Percentiles rank a stretch among this genome's conserved stretches.
Conservation (phyloP, 495 filamentous ascomycete genomes). For the Aspergillus steynii region DNA sequence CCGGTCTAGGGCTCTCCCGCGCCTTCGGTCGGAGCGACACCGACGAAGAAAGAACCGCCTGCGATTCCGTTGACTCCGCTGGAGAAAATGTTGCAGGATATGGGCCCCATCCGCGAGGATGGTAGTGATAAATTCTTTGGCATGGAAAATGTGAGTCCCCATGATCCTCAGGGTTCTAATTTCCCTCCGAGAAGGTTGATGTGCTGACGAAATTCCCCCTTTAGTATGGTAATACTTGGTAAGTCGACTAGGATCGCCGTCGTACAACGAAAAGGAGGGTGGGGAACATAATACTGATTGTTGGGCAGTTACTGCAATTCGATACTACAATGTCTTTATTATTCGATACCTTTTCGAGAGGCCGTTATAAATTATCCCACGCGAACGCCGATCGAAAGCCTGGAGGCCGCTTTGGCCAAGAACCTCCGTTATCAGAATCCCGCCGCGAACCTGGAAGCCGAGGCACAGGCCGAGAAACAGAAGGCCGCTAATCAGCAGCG, state of each 20-base stretch:
- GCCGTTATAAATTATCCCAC: slow-evolving; percentile 89
- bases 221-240: slow-evolving; percentile 98
- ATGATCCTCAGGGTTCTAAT: slow-evolving; percentile 8
- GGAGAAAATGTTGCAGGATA: slow-evolving; percentile 78
- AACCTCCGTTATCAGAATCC: slow-evolving; percentile 49
- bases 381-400: slow-evolving; percentile 56
- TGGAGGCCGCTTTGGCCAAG: slow-evolving; percentile 48
- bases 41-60: slow-evolving; percentile 72
- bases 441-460: slow-evolving; percentile 41
- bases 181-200: not conserved
- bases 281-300: slow-evolving; percentile 8
- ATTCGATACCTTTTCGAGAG: slow-evolving; percentile 92
- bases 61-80: slow-evolving; percentile 70
- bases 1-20: slow-evolving; percentile 39
- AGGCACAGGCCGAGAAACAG: slow-evolving; percentile 46
- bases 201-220: slow-evolving; percentile 23
- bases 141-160: slow-evolving; percentile 83
- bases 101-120: slow-evolving; percentile 76
- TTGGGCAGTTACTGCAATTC: slow-evolving; percentile 90
- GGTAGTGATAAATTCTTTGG: slow-evolving; percentile 99
- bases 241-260: slow-evolving; percentile 25
- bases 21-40: slow-evolving; percentile 41
- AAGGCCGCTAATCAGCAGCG: slow-evolving; percentile 35
- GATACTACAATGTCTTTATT: slow-evolving; percentile 94
- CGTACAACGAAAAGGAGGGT: not conserved